Conservation (phyloP, 2,329 filamentous ascomycete species). For the Endothia cerciana region DNA sequence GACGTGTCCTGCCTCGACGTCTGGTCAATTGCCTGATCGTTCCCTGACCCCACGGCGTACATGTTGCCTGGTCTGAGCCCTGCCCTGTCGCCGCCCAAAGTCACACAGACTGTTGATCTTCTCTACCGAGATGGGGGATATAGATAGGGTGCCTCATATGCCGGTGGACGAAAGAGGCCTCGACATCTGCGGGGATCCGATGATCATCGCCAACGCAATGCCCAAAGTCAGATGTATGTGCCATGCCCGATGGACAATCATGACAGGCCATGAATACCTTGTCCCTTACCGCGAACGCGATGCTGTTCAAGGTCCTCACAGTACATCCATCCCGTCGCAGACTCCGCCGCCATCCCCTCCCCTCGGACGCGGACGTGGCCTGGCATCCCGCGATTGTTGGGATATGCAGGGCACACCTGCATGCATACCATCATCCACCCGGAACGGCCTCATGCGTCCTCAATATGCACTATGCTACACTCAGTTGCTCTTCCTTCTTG, state of each 20-base stretch:
- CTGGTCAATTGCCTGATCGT: not conserved
- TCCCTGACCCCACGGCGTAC: not conserved
- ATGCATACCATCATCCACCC: not conserved
- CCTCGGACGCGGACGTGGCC: conserved; percentile 26
- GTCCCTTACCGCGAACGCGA: conserved; percentile 1
- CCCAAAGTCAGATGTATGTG: conserved; percentile 11
- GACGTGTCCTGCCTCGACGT: not conserved
- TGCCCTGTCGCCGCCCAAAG: conserved; percentile 38
- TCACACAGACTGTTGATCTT: conserved; percentile 33
- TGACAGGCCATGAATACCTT: not conserved
- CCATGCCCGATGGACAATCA: conserved; percentile 8
- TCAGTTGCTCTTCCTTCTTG: not conserved
- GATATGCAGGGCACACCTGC: not conserved
- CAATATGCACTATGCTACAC: not conserved
- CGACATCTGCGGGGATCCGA: conserved; percentile 17
- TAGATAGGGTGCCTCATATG: conserved; percentile 21
- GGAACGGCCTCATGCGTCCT: conserved; percentile 8
- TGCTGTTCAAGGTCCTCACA: conserved; percentile 6
- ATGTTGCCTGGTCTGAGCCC: not conserved
- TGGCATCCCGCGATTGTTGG: conserved; percentile 8
- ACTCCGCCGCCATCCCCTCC: conserved; percentile 30
- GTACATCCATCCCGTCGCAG: conserved; percentile 26
- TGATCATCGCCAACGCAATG: conserved; percentile 15
- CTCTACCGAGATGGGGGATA: conserved; percentile 5
- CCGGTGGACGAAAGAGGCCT: not conserved